These are phyloP conservation scores for Thalassiosira livingstoniorum DNA, from an alignment of 352 stramenopile genomes.

Conservation along the genomic window DNA sequence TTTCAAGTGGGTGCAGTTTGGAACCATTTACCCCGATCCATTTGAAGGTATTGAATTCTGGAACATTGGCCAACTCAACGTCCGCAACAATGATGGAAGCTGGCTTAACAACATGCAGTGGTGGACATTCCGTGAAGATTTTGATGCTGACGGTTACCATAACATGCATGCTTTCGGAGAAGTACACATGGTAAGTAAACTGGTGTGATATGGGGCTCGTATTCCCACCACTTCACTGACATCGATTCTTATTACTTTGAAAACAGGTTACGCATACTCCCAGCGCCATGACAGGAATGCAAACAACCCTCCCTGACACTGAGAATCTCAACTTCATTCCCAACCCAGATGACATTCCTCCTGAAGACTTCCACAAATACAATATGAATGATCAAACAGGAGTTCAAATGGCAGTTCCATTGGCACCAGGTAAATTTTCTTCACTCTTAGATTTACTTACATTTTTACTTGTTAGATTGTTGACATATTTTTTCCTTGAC, in stretches of 20 bases:
- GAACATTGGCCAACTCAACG: neutral
- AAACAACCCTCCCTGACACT: neutral
- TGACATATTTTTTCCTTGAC: too few relatives aligned
- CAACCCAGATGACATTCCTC: slow-evolving; percentile 2
- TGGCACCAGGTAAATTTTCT: neutral
- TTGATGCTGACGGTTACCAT: slow-evolving; percentile 11
- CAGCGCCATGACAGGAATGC: slow-evolving; percentile 4
- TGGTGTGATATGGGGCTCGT: too few relatives aligned
- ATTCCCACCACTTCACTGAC: neutral
- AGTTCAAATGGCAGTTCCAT: neutral
- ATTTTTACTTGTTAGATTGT: too few relatives aligned
- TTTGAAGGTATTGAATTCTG: slow-evolving; percentile 7
- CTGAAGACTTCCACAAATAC: neutral
- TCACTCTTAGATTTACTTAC: too few relatives aligned
- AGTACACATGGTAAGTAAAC: neutral
- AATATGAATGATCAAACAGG: neutral
- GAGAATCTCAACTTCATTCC: slow-evolving; percentile 8
- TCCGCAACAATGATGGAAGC: slow-evolving; percentile 1
- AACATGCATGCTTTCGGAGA: slow-evolving; percentile 11
- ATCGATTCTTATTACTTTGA: neutral
- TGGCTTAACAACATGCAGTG: neutral
- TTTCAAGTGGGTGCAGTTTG: neutral
- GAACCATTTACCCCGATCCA: neutral
- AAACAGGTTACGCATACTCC: neutral
- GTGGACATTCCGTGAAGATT: slow-evolving; percentile 15